A percentile compares a stretch with the other conserved stretches of the same genome.
These are phyloP conservation scores for Aspergillus calidoustus DNA, from an alignment of 2,329 filamentous ascomycete species.

Conservation along the genomic window DNA sequence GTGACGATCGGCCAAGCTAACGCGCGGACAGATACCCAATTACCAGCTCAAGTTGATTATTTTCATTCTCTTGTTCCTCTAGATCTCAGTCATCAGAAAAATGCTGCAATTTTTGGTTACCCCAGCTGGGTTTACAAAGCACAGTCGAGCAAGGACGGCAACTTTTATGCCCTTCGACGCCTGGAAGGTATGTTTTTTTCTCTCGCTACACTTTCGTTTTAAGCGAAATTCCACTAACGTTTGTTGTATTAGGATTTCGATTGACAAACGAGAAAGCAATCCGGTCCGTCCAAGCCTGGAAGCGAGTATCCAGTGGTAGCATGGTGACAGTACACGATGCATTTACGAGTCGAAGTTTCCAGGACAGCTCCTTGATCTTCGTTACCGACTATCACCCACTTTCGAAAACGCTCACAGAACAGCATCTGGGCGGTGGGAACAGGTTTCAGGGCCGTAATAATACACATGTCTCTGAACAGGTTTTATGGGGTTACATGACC, in stretches of 20 bases:
- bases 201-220: not conserved
- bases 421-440: slow-evolving; percentile 59
- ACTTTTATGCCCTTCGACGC: slow-evolving; percentile 82
- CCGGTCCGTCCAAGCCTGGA: slow-evolving; percentile 85
- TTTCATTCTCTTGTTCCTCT: slow-evolving; percentile 92
- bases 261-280: slow-evolving; percentile 90
- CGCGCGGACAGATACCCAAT: slow-evolving; percentile 61
- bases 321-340: slow-evolving; percentile 88
- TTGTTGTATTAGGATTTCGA: slow-evolving; percentile 66
- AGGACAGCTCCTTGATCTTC: slow-evolving; percentile 91
- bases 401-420: slow-evolving; percentile 85
- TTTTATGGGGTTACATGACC: slow-evolving; percentile 89
- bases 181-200: slow-evolving; percentile 67
- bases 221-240: not conserved
- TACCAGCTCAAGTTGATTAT: slow-evolving; percentile 77
- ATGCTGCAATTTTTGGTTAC: slow-evolving; percentile 79
- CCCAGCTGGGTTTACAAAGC: slow-evolving; percentile 96
- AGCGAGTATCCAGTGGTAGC: slow-evolving; percentile 77
- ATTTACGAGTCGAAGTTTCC: slow-evolving; percentile 91
- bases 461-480: slow-evolving; percentile 68
- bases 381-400: slow-evolving; percentile 92
- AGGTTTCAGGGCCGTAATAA: slow-evolving; percentile 50
- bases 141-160: slow-evolving; percentile 83
- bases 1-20: not conserved
- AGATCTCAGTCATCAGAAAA: slow-evolving; percentile 80